A percentile compares a stretch with the other conserved stretches of the same genome.
phyloP scores from a whole-genome alignment of 208 protist genomes.

The Crithidia bombi region DNA sequence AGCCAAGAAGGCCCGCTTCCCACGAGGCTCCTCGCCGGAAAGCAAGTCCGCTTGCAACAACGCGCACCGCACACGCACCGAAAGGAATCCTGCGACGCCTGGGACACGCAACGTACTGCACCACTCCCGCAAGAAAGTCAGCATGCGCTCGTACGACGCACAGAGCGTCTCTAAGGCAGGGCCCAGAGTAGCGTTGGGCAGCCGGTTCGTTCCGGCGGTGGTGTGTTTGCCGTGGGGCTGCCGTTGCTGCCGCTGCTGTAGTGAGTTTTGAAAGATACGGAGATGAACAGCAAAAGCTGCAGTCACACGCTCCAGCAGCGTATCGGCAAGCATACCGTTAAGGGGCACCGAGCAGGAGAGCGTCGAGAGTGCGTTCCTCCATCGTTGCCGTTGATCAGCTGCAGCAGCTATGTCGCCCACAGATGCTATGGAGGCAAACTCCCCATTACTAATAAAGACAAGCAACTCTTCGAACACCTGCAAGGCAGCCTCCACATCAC shows the following conservation, averaged over 20 bases:
- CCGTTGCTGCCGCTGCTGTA: background rate
- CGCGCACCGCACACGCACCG: conserved; percentile 59
- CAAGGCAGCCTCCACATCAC: conserved; percentile 16
- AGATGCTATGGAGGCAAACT: background rate
- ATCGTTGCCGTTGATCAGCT: background rate
- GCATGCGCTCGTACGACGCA: conserved; percentile 31
- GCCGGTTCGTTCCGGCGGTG: background rate
- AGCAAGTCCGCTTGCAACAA: conserved; percentile 71
- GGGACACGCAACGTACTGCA: conserved; percentile 42
- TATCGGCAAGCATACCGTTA: conserved; percentile 28
- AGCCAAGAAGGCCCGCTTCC: conserved; percentile 46
- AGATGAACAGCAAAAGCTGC: conserved; percentile 19
- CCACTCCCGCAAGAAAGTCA: conserved; percentile 53
- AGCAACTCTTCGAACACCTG: conserved; percentile 30
- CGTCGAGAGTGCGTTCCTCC: conserved; percentile 15
- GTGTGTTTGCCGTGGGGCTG: too few relatives aligned
- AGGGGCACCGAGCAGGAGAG: conserved; percentile 13
- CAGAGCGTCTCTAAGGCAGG: conserved; percentile 51
- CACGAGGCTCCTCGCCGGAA: conserved; percentile 56
- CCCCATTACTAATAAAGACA: conserved; percentile 1
- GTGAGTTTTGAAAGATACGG: conserved; percentile 19
- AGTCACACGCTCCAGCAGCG: conserved; percentile 22
- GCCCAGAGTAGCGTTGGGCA: conserved; percentile 5
- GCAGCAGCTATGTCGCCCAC: background rate
- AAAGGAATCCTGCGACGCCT: conserved; percentile 40